A percentile compares a stretch with the other conserved stretches of the same genome.
Conservation (phyloP, 805 yeast species). For the Ogataea populi-albae region DNA sequence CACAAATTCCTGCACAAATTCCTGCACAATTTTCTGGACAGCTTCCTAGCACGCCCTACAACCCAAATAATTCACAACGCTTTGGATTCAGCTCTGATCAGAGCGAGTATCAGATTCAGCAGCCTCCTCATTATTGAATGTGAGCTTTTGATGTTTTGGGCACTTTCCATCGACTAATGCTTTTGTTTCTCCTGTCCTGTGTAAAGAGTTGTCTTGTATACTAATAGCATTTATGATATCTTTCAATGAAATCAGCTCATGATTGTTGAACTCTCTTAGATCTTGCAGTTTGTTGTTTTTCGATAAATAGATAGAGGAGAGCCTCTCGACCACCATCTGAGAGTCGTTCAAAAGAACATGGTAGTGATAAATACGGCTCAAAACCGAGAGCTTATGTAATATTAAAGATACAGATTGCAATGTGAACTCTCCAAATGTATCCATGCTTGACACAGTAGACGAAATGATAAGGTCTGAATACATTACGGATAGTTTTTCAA, state of each 20-base stretch:
- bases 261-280: conserved; percentile 12
- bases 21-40: too few relatives aligned
- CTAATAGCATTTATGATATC: conserved; percentile 4
- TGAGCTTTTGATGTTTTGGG: too few relatives aligned
- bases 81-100: conserved; percentile 8
- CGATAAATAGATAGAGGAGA: conserved; percentile 18
- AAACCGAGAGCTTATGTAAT: conserved; percentile 13
- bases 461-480: conserved; percentile 20
- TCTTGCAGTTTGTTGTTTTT: conserved; percentile 13
- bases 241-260: conserved; percentile 15
- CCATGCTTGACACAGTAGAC: conserved; percentile 2
- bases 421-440: conserved; percentile 13
- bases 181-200: too few relatives aligned
- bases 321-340: conserved; percentile 15
- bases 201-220: too few relatives aligned
- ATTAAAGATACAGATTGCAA: conserved; percentile 14
- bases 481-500: conserved; percentile 20
- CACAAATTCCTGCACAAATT: too few relatives aligned
- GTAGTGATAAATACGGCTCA: conserved; percentile 6
- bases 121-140: conserved; percentile 6
- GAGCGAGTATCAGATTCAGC: conserved; percentile 14
- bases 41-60: too few relatives aligned
- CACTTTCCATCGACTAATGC: neutral
- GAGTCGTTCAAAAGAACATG: conserved; percentile 23
- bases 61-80: too few relatives aligned